Percentiles rank a stretch among this genome's conserved stretches.
Conservation (phyloP, 805 yeast species). For the Candida peoriensis region DNA sequence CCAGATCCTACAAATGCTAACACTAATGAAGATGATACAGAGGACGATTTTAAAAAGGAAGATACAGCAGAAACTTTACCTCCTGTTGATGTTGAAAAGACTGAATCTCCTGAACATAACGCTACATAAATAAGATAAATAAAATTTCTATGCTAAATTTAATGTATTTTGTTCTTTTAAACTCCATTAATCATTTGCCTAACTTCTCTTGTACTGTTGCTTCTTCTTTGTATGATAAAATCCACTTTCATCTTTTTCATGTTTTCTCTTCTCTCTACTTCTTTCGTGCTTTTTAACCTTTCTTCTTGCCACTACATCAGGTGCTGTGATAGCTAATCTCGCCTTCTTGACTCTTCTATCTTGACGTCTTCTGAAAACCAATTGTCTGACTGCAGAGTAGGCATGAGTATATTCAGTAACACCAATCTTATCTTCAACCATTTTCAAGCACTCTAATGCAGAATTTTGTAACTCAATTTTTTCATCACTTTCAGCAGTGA, state of each 20-base stretch:
- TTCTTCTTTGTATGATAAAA: constrained; percentile 62
- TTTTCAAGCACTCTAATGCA: constrained; percentile 60
- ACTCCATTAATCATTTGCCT: background rate
- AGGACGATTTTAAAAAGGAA: background rate
- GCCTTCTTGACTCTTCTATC: constrained; percentile 77
- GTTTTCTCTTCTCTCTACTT: constrained; percentile 72
- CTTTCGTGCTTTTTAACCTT: constrained; percentile 72
- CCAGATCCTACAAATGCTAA: constrained; percentile 3
- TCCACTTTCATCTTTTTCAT: constrained; percentile 71
- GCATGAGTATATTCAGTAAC: constrained; percentile 58
- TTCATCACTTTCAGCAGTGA: constrained; percentile 38
- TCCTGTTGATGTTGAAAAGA: constrained; percentile 1
- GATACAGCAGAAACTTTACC: background rate
- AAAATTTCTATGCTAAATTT: background rate
- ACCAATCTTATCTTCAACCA: constrained; percentile 67
- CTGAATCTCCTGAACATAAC: constrained; percentile 2
- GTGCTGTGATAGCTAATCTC: constrained; percentile 68
- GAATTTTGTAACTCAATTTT: constrained; percentile 47
- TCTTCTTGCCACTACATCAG: constrained; percentile 76
- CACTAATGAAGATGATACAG: background rate
- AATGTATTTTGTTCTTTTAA: background rate
- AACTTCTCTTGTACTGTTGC: constrained; percentile 6
- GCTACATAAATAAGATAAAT: background rate
- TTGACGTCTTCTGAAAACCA: constrained; percentile 56
- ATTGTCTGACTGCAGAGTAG: constrained; percentile 59